Evolutionary conservation across 176 grass and related monocot genomes (phyloP).

Genomic region (Avena atlantica): DNA sequence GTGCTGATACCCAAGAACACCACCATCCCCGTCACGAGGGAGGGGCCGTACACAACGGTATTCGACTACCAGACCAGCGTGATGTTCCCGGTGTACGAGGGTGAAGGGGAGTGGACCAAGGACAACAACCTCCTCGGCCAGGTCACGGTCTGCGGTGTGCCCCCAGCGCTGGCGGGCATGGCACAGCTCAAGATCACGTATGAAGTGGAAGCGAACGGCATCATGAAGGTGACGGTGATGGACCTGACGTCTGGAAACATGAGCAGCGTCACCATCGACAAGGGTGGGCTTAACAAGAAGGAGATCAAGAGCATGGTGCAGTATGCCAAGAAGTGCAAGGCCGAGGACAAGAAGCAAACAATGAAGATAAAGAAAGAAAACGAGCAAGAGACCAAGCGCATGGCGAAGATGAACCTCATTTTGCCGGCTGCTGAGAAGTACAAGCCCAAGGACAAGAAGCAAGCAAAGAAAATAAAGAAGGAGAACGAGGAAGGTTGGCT

Average conservation of each 20-base stretch:
- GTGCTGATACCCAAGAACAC: constrained; percentile 65
- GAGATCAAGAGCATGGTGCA: constrained; percentile 18
- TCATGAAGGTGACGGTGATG: constrained; percentile 52
- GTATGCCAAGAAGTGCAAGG: constrained; percentile 5
- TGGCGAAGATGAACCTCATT: constrained; percentile 22
- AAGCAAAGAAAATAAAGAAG: neutral
- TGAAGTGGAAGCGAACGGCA: constrained; percentile 52
- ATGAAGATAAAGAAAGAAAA: constrained; percentile 22
- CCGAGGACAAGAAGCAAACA: constrained; percentile 10
- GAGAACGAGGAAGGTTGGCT: constrained; percentile 26
- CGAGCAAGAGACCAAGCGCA: constrained; percentile 42
- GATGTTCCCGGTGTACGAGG: constrained; percentile 51
- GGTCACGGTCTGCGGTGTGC: constrained; percentile 52
- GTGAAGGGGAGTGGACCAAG: constrained; percentile 51
- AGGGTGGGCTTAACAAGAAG: constrained; percentile 22
- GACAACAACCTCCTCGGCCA: constrained; percentile 59
- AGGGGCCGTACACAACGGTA: constrained; percentile 43
- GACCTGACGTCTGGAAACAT: constrained; percentile 40
- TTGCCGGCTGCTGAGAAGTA: neutral
- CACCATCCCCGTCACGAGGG: constrained; percentile 53
- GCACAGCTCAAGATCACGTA: constrained; percentile 49
- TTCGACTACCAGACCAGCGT: constrained; percentile 46
- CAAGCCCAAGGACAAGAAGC: constrained; percentile 43
- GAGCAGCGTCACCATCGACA: constrained; percentile 66
- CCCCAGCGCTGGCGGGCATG: constrained; percentile 28